Percentiles rank a stretch among this genome's conserved stretches.
phyloP scores from a whole-genome alignment of 2,329 filamentous ascomycete species.

The Venturia oleaginea region DNA sequence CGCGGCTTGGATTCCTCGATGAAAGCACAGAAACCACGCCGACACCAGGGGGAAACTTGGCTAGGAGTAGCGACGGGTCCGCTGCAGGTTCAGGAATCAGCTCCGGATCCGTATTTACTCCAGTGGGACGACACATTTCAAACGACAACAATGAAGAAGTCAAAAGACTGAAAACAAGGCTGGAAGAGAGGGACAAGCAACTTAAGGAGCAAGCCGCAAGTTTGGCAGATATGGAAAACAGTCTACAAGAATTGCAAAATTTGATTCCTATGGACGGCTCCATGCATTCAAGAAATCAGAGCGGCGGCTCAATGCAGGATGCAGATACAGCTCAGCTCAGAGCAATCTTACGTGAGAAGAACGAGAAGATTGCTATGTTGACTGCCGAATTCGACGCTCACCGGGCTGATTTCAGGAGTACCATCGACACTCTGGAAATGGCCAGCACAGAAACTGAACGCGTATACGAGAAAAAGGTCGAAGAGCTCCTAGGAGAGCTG shows the following conservation, averaged over 20 bases:
- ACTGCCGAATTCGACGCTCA: slow-evolving; percentile 93
- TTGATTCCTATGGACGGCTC: slow-evolving; percentile 51
- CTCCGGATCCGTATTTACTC: slow-evolving; percentile 39
- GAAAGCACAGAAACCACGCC: slow-evolving; percentile 28
- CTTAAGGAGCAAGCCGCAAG: slow-evolving; percentile 79
- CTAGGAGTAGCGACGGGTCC: slow-evolving; percentile 45
- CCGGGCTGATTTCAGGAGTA: slow-evolving; percentile 90
- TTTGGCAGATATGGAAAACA: slow-evolving; percentile 82
- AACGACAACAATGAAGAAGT: slow-evolving; percentile 52
- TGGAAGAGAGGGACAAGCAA: slow-evolving; percentile 78
- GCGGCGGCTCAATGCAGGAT: slow-evolving; percentile 43
- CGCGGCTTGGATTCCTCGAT: slow-evolving; percentile 34
- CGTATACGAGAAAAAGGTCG: slow-evolving; percentile 89
- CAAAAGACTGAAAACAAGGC: slow-evolving; percentile 59
- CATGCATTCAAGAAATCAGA: slow-evolving; percentile 38
- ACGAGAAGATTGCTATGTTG: slow-evolving; percentile 88
- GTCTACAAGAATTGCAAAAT: slow-evolving; percentile 68
- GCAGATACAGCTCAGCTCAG: slow-evolving; percentile 70
- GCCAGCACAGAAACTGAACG: slow-evolving; percentile 92
- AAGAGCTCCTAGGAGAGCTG: slow-evolving; percentile 74
- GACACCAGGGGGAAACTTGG: slow-evolving; percentile 38
- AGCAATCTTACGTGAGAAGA: slow-evolving; percentile 82
- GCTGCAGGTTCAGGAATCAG: slow-evolving; percentile 17
- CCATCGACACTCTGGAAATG: slow-evolving; percentile 91
- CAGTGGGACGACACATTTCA: slow-evolving; percentile 25